These are phyloP conservation scores for Exserohilum turcica DNA, from an alignment of 2,329 filamentous ascomycete species.

Conservation along the genomic window DNA sequence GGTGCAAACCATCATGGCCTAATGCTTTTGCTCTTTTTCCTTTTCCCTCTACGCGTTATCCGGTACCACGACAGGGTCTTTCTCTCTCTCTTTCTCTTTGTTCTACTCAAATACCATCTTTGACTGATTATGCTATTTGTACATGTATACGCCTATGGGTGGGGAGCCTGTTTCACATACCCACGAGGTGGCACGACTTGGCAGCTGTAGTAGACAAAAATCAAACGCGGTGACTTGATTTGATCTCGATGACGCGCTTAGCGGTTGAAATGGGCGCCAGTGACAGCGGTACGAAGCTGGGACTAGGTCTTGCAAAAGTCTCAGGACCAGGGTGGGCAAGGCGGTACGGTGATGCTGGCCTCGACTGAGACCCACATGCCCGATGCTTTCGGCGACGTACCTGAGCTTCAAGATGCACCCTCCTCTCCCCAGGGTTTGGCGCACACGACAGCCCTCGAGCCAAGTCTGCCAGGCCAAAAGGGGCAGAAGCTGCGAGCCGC, in stretches of 20 bases:
- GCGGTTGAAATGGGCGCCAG: background rate
- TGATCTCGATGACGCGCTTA: constrained; percentile 3
- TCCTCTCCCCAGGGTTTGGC: constrained; percentile 1
- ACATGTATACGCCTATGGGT: constrained; percentile 20
- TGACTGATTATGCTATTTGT: constrained; percentile 22
- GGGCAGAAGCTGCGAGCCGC: constrained; percentile 7
- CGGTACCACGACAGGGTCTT: constrained; percentile 23
- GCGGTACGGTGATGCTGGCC: background rate
- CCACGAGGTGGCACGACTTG: constrained; percentile 26
- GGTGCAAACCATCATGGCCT: constrained; percentile 19
- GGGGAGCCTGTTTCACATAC: constrained; percentile 30
- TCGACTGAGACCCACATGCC: background rate
- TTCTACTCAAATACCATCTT: constrained; percentile 8
- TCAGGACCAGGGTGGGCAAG: background rate
- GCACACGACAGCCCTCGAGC: background rate
- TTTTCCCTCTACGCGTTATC: constrained; percentile 21
- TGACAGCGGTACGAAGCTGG: background rate
- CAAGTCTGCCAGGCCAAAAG: background rate
- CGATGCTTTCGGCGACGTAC: background rate
- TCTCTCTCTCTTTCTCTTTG: too few species aligned
- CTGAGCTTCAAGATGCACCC: background rate
- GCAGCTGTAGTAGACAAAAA: constrained; percentile 39
- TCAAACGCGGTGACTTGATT: constrained; percentile 13
- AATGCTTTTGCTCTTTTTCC: constrained; percentile 26
- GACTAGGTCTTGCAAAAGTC: background rate